Base-by-base conservation (phyloP, 2,329 filamentous ascomycete species). In the Colletotrichum liriopes region DNA sequence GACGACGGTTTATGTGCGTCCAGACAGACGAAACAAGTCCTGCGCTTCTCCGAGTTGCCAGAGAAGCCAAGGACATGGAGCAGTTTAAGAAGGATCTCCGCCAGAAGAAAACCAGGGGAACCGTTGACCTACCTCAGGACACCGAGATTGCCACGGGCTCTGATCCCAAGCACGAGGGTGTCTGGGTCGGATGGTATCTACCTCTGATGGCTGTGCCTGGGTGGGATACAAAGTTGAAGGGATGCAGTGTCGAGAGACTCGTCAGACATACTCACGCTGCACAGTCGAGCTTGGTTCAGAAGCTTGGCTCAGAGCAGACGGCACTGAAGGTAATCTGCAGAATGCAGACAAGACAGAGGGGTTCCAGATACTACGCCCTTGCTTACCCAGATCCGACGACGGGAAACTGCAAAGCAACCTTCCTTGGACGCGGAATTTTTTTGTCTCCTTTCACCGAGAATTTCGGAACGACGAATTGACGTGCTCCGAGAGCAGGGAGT, bases 191-290 rank as follows among this genome's bases (percentile, higher is more conserved):
- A 29, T 51, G 47, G 47, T 29, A 26, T 51, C 26, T 51, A 6
- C 47, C 47, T 26, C 47, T 51, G n/a, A 6, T 29, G 11, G 3
- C 11, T 23, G 7, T 51, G 29, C 26, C 47, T 8, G n/a, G 9
- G 1, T 12, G 43, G 18, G 20, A 51, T 41, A 41, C 16, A 12
- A 51, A 29, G 47, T 26, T 29, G 18, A 51, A 51, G 26, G 47
- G 47, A 29, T 23, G 8, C 26, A 51, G 47, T n/a, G 26, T 51
- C 12, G 1, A 51, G 20, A 14, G 12, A 26, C 47, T 51, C 47
- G 26, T 16, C 1, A 16, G 12, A 5, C 3, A 8, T 12, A 1
- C 8, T 7, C 2, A 29, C 8, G 3, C 11, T 3, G 8, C 7
- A n/a, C 20, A 16, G 23, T 12, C 8, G 7, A 12, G 12, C 12